These are phyloP conservation scores for Pseudogymnoascus sp. DNA, from an alignment of 2,329 filamentous ascomycete species.

Conservation along the genomic window DNA sequence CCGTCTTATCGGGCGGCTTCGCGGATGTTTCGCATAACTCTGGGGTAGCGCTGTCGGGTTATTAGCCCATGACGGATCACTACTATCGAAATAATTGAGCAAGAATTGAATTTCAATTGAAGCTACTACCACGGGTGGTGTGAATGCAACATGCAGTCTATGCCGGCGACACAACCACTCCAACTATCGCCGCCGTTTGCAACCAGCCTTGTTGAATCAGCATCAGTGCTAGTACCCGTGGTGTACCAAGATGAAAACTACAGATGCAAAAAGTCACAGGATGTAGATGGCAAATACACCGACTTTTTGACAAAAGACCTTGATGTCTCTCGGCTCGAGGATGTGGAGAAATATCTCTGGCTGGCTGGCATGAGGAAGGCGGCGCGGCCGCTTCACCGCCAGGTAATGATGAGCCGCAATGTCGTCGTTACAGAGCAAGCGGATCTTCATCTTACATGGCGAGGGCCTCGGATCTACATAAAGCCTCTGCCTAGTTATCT, in stretches of 20 bases:
- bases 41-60: background rate
- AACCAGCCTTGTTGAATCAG: background rate
- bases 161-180: background rate
- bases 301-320: background rate
- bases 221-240: background rate
- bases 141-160: background rate
- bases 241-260: background rate
- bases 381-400: slow-evolving; percentile 25
- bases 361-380: slow-evolving; percentile 11
- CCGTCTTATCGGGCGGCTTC: background rate
- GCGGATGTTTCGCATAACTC: background rate
- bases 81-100: background rate
- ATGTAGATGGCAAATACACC: background rate
- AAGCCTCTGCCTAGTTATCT: slow-evolving; percentile 30
- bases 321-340: slow-evolving; percentile 11
- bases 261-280: background rate
- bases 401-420: slow-evolving; percentile 23
- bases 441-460: slow-evolving; percentile 31
- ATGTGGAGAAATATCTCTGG: slow-evolving; percentile 15
- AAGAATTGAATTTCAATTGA: background rate
- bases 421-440: slow-evolving; percentile 30
- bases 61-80: background rate
- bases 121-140: background rate
- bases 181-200: background rate
- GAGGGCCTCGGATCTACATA: slow-evolving; percentile 24